Percentiles rank a stretch among this genome's conserved stretches.
These are phyloP conservation scores for Amanita molliuscula DNA, from an alignment of 768 basidiomycete genomes.

Conservation along the genomic window DNA sequence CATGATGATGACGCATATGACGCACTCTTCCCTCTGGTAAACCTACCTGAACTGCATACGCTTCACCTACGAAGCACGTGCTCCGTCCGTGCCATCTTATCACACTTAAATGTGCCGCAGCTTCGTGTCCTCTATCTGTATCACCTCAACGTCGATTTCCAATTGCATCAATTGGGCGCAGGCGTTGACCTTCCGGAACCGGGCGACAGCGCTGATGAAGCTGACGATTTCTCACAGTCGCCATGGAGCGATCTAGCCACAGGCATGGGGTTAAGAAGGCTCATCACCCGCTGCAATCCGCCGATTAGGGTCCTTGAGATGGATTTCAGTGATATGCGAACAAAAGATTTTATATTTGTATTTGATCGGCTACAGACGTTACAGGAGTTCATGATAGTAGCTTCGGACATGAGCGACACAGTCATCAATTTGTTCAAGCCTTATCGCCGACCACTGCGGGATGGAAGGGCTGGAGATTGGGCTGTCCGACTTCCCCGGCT, in stretches of 20 bases:
- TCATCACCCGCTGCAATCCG: constrained; percentile 51
- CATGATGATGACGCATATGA: constrained; percentile 27
- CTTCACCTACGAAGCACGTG: constrained; percentile 50
- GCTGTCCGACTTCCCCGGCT: constrained; percentile 39
- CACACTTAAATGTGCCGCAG: constrained; percentile 49
- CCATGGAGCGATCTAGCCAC: constrained; percentile 70
- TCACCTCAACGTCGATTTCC: constrained; percentile 56
- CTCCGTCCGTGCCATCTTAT: constrained; percentile 54
- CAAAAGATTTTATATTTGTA: constrained; percentile 66
- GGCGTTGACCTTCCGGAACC: constrained; percentile 46
- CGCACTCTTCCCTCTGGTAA: constrained; percentile 28
- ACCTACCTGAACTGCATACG: constrained; percentile 48
- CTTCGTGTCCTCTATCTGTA: constrained; percentile 53
- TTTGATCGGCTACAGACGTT: constrained; percentile 46
- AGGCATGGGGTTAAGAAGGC: constrained; percentile 66
- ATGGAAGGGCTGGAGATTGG: constrained; percentile 8
- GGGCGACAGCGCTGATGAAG: constrained; percentile 71
- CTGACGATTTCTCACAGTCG: constrained; percentile 63
- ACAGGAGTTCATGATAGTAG: constrained; percentile 62
- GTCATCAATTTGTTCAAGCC: constrained; percentile 55
- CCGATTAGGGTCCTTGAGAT: constrained; percentile 60
- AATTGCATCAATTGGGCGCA: constrained; percentile 49
- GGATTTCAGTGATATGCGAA: constrained; percentile 78
- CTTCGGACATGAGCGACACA: constrained; percentile 72
- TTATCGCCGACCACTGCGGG: constrained; percentile 9